Evolutionary conservation across 164 flowering plant genomes (phyloP).

Genomic region (Tetracentron sinense): DNA sequence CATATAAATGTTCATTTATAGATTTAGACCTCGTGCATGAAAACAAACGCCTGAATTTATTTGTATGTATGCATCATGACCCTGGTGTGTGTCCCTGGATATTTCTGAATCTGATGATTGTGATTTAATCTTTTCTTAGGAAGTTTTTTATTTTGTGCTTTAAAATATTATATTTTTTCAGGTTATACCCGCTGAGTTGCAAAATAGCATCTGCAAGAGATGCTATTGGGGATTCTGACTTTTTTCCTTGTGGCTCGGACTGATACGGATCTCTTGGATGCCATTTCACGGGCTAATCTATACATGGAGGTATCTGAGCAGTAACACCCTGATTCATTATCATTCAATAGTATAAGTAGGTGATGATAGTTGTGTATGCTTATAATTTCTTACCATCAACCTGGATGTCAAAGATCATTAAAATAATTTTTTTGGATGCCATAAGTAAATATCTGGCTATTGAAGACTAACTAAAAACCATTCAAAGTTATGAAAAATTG

Average conservation of each 20-base stretch:
- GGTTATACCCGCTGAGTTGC: slow-evolving; percentile 29
- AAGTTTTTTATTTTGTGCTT: not conserved
- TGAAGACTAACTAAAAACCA: too few relatives aligned
- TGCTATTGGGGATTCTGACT: slow-evolving; percentile 32
- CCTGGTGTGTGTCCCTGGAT: not conserved
- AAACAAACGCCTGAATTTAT: not conserved
- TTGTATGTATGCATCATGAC: not conserved
- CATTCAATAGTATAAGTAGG: not conserved
- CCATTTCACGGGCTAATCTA: slow-evolving; percentile 30
- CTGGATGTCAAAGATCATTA: too few relatives aligned
- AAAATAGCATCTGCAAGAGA: slow-evolving; percentile 33
- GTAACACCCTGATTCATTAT: not conserved
- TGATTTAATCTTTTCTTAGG: not conserved
- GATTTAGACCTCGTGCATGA: not conserved
- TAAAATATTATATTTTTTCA: not conserved
- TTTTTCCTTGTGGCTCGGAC: slow-evolving; percentile 34
- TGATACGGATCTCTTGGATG: slow-evolving; percentile 30
- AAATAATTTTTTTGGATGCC: too few relatives aligned
- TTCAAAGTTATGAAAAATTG: too few relatives aligned
- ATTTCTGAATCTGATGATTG: not conserved
- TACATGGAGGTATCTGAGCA: slow-evolving; percentile 25
- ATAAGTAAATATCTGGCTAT: too few relatives aligned
- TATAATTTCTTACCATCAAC: not conserved
- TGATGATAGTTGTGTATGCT: not conserved
- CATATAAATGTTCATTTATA: not conserved